Percentiles rank a stretch among this genome's conserved stretches.
These are phyloP conservation scores for Leishmania aethiopica DNA, from an alignment of 208 protist genomes.

Conservation along the genomic window DNA sequence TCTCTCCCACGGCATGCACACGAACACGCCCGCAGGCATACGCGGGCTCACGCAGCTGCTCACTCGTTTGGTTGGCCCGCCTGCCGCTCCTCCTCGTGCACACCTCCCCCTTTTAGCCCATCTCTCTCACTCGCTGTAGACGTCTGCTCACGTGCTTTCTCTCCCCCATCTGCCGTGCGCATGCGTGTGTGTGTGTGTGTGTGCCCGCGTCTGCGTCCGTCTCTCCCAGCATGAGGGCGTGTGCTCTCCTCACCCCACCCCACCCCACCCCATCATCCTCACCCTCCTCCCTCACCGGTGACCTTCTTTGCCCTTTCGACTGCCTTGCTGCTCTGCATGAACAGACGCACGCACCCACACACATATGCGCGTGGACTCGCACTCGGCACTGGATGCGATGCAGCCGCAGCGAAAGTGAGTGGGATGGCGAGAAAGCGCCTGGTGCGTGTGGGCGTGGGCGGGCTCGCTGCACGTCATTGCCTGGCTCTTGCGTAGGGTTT, in stretches of 20 bases:
- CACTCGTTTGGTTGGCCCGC: neutral
- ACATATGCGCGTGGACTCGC: neutral
- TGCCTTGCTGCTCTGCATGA: neutral
- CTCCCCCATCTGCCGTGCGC: neutral
- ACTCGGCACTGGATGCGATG: neutral
- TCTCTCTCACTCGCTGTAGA: neutral
- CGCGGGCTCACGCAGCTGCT: neutral
- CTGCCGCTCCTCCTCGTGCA: neutral
- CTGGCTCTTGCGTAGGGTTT: neutral
- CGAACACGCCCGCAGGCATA: neutral
- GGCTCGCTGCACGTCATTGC: neutral
- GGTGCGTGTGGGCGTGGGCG: no score
- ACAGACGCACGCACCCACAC: neutral
- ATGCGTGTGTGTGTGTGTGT: neutral
- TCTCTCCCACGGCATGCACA: constrained; percentile 8
- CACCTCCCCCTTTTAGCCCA: neutral
- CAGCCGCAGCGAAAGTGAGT: neutral
- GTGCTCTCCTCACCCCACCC: no score
- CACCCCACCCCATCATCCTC: neutral
- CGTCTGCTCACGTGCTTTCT: neutral
- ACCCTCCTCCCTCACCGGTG: no score
- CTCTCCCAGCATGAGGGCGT: neutral
- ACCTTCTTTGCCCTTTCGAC: neutral
- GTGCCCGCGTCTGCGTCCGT: neutral
- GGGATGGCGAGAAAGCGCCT: neutral